These are phyloP conservation scores for Lolium multiflorum DNA, from an alignment of 176 grass and related monocot genomes.

Conservation along the genomic window DNA sequence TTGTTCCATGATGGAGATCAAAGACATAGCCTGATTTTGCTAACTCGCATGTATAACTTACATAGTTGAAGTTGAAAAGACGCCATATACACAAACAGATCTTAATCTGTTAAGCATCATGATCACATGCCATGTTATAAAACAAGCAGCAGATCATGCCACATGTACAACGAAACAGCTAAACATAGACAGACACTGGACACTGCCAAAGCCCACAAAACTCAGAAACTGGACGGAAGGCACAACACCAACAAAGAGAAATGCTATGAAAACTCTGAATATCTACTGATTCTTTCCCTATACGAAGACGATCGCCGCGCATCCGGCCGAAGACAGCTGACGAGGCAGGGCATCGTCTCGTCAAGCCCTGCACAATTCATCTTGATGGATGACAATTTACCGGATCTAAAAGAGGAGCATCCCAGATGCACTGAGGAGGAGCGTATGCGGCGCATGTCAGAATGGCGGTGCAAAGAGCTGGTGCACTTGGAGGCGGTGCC, in stretches of 20 bases:
- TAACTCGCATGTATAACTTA: neutral
- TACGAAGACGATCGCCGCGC: conserved; percentile 60
- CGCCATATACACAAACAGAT: conserved; percentile 32
- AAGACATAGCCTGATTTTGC: neutral
- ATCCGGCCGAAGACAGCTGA: conserved; percentile 63
- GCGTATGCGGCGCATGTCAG: conserved; percentile 38
- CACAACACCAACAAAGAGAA: conserved; percentile 40
- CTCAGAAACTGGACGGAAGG: conserved; percentile 40
- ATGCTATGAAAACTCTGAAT: conserved; percentile 55
- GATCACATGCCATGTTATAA: conserved; percentile 34
- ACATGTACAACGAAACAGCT: conserved; percentile 4
- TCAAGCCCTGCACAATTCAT: conserved; percentile 62
- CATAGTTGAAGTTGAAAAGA: neutral
- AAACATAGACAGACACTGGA: conserved; percentile 44
- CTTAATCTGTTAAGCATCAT: conserved; percentile 13
- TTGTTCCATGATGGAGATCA: neutral
- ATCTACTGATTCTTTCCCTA: conserved; percentile 63
- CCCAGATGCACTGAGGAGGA: conserved; percentile 59
- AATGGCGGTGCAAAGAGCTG: conserved; percentile 18
- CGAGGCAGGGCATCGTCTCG: conserved; percentile 59
- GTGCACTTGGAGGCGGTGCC: conserved; percentile 21
- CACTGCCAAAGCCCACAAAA: conserved; percentile 48
- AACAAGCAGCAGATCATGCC: conserved; percentile 11
- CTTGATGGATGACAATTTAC: conserved; percentile 58
- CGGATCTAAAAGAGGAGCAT: conserved; percentile 70